Percentiles rank a stretch among this genome's conserved stretches.
These are phyloP conservation scores for Platismatia glauca DNA, from an alignment of 495 filamentous ascomycete genomes.

Conservation along the genomic window DNA sequence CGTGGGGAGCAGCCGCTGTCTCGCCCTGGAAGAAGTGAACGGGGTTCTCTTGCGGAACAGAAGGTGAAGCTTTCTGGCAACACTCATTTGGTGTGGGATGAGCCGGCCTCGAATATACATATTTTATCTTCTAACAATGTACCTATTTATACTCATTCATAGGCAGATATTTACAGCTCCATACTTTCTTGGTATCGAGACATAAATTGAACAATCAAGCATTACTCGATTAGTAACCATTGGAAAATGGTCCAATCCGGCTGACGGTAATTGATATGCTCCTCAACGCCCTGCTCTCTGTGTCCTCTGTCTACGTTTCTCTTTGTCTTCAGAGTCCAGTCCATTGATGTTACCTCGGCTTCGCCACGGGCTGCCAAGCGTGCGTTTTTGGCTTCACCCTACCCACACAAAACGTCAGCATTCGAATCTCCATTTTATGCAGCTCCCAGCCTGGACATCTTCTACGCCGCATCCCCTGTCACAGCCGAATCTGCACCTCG, in stretches of 20 bases:
- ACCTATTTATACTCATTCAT: background rate
- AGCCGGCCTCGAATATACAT: background rate
- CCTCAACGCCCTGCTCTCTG: background rate
- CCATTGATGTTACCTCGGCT: constrained; percentile 25
- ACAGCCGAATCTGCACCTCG: background rate
- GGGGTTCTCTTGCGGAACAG: background rate
- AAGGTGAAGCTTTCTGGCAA: background rate
- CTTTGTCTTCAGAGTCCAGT: background rate
- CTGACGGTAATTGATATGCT: background rate
- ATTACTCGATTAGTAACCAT: background rate
- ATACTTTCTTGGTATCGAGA: background rate
- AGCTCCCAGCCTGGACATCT: background rate
- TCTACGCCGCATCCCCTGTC: background rate
- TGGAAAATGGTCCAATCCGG: background rate
- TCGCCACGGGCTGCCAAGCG: constrained; percentile 37
- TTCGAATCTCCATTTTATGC: background rate
- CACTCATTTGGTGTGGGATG: background rate
- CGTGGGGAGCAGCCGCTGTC: constrained; percentile 19
- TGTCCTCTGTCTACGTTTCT: constrained; percentile 2
- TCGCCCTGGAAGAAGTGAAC: background rate
- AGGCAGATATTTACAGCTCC: background rate
- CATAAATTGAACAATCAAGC: background rate
- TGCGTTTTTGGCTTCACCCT: constrained; percentile 40
- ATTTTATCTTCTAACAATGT: background rate
- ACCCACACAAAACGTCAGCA: background rate